Conservation (phyloP, 2,329 filamentous ascomycete genomes). For the Aspergillus sp. region DNA sequence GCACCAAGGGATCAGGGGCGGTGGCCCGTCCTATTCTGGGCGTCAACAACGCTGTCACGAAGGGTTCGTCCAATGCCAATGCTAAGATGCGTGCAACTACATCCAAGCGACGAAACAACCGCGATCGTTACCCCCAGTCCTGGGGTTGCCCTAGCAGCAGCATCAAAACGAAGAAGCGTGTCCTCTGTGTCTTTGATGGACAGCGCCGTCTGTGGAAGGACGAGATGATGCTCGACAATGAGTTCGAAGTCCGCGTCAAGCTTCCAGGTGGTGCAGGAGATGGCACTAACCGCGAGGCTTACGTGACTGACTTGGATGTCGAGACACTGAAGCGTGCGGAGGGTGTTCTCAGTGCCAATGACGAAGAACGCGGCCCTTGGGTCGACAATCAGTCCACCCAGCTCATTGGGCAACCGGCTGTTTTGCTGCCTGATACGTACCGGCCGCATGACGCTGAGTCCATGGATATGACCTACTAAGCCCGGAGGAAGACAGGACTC, state of each 20-base stretch:
- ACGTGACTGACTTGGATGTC: slow-evolving; percentile 90
- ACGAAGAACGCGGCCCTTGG: slow-evolving; percentile 87
- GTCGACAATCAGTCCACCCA: slow-evolving; percentile 42
- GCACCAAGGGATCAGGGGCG: slow-evolving; percentile 52
- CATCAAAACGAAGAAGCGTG: slow-evolving; percentile 98
- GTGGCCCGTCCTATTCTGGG: slow-evolving; percentile 54
- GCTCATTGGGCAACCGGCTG: slow-evolving; percentile 38
- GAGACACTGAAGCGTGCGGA: slow-evolving; percentile 87
- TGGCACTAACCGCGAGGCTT: slow-evolving; percentile 78
- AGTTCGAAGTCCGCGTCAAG: slow-evolving; percentile 87
- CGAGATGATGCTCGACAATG: slow-evolving; percentile 96
- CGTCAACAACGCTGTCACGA: slow-evolving; percentile 47
- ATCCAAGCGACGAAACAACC: slow-evolving; percentile 76
- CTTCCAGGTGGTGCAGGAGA: slow-evolving; percentile 74
- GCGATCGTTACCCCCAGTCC: slow-evolving; percentile 87
- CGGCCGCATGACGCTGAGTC: slow-evolving; percentile 30
- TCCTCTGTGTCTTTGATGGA: slow-evolving; percentile 90
- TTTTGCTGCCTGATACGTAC: slow-evolving; percentile 32
- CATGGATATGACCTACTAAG: slow-evolving; percentile 34
- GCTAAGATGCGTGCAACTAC: slow-evolving; percentile 66
- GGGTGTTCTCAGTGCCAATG: slow-evolving; percentile 75
- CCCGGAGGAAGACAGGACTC: background rate
- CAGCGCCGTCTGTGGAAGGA: slow-evolving; percentile 88
- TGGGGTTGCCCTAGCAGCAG: slow-evolving; percentile 92
- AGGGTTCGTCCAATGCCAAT: slow-evolving; percentile 48